A percentile compares a stretch with the other conserved stretches of the same genome.
Conservation (phyloP, 177 flowering plant species). For the Vitis hybrid region DNA sequence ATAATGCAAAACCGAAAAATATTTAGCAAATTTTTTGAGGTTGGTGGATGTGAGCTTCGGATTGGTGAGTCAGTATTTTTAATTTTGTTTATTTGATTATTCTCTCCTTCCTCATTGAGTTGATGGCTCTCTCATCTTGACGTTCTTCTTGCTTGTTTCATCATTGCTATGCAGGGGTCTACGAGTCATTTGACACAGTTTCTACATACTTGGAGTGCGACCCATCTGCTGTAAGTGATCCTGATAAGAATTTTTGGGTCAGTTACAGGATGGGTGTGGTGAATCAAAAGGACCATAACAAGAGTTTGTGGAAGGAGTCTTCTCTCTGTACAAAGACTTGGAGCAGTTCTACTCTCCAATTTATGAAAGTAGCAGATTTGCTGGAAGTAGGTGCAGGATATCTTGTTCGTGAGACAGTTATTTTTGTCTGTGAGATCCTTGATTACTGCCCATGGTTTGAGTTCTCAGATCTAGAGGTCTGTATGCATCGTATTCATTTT, state of each 20-base stretch:
- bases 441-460: slow-evolving; percentile 99
- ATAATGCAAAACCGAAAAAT: slow-evolving; percentile 96
- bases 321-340: slow-evolving; percentile 98
- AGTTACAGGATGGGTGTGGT: slow-evolving; percentile 91
- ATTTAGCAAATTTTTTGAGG: slow-evolving; percentile 95
- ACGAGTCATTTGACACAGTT: slow-evolving; percentile 95
- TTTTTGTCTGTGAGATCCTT: slow-evolving; percentile 95
- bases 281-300: slow-evolving; percentile 86
- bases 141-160: too few relatives aligned
- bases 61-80: slow-evolving; percentile 63
- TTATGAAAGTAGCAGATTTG: slow-evolving; percentile 99
- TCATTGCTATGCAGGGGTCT: slow-evolving; percentile 67
- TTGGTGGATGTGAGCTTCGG: slow-evolving; percentile 98
- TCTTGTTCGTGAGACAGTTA: slow-evolving; percentile 89
- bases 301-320: slow-evolving; percentile 95
- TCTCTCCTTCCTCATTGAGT: slow-evolving; percentile 6
- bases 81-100: slow-evolving; percentile 2
- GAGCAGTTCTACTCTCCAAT: slow-evolving; percentile 98
- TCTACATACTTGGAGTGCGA: slow-evolving; percentile 97
- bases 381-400: slow-evolving; percentile 94
- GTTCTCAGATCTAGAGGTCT: slow-evolving; percentile 93
- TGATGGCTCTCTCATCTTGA: slow-evolving; percentile 8
- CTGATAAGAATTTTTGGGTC: slow-evolving; percentile 97
- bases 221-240: slow-evolving; percentile 85
- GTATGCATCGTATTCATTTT: slow-evolving; percentile 15